Evolutionary conservation across 1,284 basidiomycete species (phyloP).

Genomic region (Cutaneotrichosporon sp.): DNA sequence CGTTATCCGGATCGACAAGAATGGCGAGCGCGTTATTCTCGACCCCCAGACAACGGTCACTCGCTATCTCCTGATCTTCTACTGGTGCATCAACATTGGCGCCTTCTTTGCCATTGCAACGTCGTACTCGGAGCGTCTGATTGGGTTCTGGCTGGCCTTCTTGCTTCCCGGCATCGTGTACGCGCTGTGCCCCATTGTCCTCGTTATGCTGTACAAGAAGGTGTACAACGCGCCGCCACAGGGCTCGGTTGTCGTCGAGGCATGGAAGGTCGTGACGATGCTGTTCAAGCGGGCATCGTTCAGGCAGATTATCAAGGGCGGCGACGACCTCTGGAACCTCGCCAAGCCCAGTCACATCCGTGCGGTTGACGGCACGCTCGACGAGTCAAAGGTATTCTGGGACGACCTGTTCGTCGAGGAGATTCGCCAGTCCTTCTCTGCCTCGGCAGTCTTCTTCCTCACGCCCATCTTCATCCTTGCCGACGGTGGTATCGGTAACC

Average conservation of each 20-base stretch:
- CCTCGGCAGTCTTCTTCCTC: constrained; percentile 51
- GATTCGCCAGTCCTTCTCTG: constrained; percentile 48
- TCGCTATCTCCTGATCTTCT: constrained; percentile 42
- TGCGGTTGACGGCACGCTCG: constrained; percentile 28
- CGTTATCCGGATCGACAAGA: constrained; percentile 25
- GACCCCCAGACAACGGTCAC: constrained; percentile 44
- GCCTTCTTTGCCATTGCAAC: constrained; percentile 44
- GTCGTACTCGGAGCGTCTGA: constrained; percentile 40
- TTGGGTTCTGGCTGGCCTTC: constrained; percentile 50
- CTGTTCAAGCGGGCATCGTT: constrained; percentile 27
- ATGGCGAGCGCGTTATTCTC: constrained; percentile 46
- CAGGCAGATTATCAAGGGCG: constrained; percentile 26
- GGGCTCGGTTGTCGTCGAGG: constrained; percentile 50
- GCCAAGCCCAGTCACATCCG: constrained; percentile 48
- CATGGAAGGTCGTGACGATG: constrained; percentile 32
- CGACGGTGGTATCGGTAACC: constrained; percentile 35
- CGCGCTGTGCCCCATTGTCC: constrained; percentile 48
- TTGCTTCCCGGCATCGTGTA: constrained; percentile 51
- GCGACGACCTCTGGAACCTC: constrained; percentile 48
- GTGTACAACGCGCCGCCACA: constrained; percentile 47
- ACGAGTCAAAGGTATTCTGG: constrained; percentile 48
- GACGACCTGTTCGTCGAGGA: constrained; percentile 53
- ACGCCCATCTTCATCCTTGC: constrained; percentile 51
- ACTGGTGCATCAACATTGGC: constrained; percentile 44
- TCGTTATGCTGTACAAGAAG: constrained; percentile 18